Evolutionary conservation across 805 yeast genomes (phyloP).

Genomic region (Pichia phayaonensis): DNA sequence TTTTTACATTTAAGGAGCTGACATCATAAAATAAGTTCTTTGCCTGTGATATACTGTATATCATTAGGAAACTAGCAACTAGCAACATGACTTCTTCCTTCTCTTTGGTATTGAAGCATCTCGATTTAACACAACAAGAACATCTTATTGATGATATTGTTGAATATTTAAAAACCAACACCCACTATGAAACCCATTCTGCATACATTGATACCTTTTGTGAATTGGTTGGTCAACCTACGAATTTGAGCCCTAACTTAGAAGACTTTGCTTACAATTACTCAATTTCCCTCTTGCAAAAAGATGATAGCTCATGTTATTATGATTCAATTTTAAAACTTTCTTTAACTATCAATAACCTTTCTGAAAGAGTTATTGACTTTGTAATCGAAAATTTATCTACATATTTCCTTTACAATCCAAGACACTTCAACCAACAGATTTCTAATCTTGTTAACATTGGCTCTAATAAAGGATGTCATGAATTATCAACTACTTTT

Average conservation of each 20-base stretch:
- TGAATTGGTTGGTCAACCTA: slow-evolving; percentile 13
- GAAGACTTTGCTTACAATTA: slow-evolving; percentile 6
- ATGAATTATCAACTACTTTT: slow-evolving; percentile 3
- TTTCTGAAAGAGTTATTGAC: slow-evolving; percentile 11
- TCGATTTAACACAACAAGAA: slow-evolving; percentile 9
- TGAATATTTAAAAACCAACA: not conserved
- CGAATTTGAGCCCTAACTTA: slow-evolving; percentile 6
- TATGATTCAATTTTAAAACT: slow-evolving; percentile 12
- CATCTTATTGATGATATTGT: slow-evolving; percentile 7
- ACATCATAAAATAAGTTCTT: too few species aligned
- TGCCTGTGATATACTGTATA: too few species aligned
- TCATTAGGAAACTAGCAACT: too few species aligned
- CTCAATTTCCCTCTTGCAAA: slow-evolving; percentile 4
- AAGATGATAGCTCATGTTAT: not conserved
- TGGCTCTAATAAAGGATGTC: not conserved
- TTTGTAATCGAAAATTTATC: slow-evolving; percentile 5
- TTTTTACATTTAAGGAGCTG: not conserved
- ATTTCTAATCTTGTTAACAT: not conserved
- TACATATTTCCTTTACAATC: slow-evolving; percentile 8
- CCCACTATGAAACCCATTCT: not conserved
- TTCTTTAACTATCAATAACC: slow-evolving; percentile 28
- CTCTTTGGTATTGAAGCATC: slow-evolving; percentile 6
- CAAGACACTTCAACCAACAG: slow-evolving; percentile 13
- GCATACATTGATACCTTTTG: slow-evolving; percentile 16
- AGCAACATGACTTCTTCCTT: slow-evolving; percentile 1